Percentiles rank a stretch among this genome's conserved stretches.
These are phyloP conservation scores for Ceratocystiopsis brevicomis DNA, from an alignment of 2,329 filamentous ascomycete genomes.

Conservation along the genomic window DNA sequence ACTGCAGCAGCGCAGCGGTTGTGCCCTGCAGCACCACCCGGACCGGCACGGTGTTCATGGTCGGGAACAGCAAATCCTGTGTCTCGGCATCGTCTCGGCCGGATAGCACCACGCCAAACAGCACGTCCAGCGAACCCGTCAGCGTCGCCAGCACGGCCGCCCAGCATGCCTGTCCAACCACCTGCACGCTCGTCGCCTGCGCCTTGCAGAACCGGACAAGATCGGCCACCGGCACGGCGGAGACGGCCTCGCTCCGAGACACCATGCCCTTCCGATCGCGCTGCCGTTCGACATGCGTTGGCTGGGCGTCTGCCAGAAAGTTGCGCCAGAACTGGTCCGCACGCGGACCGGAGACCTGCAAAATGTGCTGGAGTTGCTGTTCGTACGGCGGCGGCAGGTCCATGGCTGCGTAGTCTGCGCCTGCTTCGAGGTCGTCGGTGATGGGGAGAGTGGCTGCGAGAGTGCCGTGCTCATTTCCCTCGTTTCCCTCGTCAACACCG, in stretches of 20 bases:
- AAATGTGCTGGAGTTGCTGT: neutral
- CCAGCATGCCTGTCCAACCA: constrained; percentile 61
- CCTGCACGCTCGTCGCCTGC: constrained; percentile 53
- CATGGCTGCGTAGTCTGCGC: no score
- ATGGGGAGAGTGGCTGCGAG: no score
- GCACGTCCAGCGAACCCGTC: constrained; percentile 48
- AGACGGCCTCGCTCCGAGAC: constrained; percentile 24
- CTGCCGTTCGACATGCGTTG: constrained; percentile 13
- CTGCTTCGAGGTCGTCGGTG: no score
- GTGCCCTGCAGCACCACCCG: constrained; percentile 55
- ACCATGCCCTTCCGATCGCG: constrained; percentile 11
- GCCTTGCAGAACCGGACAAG: constrained; percentile 44
- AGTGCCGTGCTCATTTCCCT: no score
- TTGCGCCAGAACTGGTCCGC: constrained; percentile 50
- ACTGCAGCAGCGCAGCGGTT: constrained; percentile 42
- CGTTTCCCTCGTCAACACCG: neutral
- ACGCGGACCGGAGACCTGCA: constrained; percentile 23
- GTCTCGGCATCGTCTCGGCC: constrained; percentile 60
- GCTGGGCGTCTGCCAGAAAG: constrained; percentile 34
- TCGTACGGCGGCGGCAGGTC: no score
- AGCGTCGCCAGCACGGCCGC: constrained; percentile 47
- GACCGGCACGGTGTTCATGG: constrained; percentile 77
- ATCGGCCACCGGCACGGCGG: constrained; percentile 19
- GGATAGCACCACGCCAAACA: constrained; percentile 68
- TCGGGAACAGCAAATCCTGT: constrained; percentile 58